Base-by-base conservation (phyloP, 306 rosid genomes). In the Comarum palustre region DNA sequence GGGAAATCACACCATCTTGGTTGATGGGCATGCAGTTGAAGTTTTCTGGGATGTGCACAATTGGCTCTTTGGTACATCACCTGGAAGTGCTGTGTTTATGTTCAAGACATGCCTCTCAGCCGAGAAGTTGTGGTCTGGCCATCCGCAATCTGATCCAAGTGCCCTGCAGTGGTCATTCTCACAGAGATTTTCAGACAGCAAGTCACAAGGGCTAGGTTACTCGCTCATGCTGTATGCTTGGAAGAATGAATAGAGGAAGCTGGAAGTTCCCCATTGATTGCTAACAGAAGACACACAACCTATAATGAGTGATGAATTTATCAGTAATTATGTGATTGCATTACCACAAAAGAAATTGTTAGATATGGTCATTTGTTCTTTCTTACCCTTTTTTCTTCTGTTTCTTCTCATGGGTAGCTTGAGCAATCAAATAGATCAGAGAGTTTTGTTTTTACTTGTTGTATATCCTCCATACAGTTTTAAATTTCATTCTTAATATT, bases 1-100 rank as follows among this genome's bases (percentile, higher is more conserved):
- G 71, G 99, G 99, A 45, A 94, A 94, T 74, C 89, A 91, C 71
- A 91, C 91, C 25, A 89, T 94, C 67, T 78, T 88, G 71, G 89
- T 94, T 46, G 97, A 94, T 82, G 97, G 96, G 48, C 76, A 87
- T 76, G 85, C 91, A 5, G 89, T 94, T 17, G 99, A 94, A 79
- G 88, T 94, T 68, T 87, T 88, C 76, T 94, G 99, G 99, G 99
- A 94, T 81, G 97, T 88, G 24, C 93, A 94, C 84, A 90, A 69
- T 84, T 94, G 99, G 99, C 96, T 94, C 75, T 94, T 91, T 32
- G 80, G 90, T 52, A 20, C 93, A 64, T 82, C 96, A 46, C 80
- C 85, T 24, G 91, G 91, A 61, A 84, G 75, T 76, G 97, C 99
- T 58, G 96, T 94, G 75, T 94, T 94, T 74, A 85, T 94, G 97